Percentiles rank a stretch among this genome's conserved stretches.
Evolutionary conservation across 495 filamentous ascomycete species (phyloP).

Genomic region (Choiromyces venosus): DNA sequence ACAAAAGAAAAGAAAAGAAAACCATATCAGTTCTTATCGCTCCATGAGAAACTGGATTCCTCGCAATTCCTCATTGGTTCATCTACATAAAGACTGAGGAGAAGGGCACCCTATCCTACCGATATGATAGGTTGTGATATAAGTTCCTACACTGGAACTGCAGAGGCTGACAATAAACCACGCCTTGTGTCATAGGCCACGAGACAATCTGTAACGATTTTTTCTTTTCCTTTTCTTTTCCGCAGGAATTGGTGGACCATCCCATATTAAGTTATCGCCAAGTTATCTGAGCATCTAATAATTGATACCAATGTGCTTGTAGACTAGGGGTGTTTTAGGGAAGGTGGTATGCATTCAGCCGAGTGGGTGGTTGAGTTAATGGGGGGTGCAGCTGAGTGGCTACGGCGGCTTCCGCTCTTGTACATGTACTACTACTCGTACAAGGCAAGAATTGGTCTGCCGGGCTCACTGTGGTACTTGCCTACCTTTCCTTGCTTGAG

Average conservation of each 20-base stretch:
- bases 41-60: no score
- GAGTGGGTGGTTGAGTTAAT: neutral
- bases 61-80: no score
- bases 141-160: neutral
- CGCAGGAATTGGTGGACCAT: neutral
- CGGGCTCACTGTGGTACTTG: no score
- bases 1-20: no score
- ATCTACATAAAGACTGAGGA: no score
- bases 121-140: neutral
- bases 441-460: no score
- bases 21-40: neutral
- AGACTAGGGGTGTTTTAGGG: no score
- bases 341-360: neutral
- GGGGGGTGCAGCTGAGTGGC: no score
- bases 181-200: neutral
- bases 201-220: neutral
- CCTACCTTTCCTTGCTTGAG: no score
- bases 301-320: neutral
- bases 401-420: no score
- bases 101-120: neutral
- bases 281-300: neutral
- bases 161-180: neutral
- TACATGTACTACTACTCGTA: no score
- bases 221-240: no score
- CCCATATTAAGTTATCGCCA: neutral